A percentile compares a stretch with the other conserved stretches of the same genome.
Conservation (phyloP, 2,329 filamentous ascomycete genomes). For the Epichloe glyceriae region DNA sequence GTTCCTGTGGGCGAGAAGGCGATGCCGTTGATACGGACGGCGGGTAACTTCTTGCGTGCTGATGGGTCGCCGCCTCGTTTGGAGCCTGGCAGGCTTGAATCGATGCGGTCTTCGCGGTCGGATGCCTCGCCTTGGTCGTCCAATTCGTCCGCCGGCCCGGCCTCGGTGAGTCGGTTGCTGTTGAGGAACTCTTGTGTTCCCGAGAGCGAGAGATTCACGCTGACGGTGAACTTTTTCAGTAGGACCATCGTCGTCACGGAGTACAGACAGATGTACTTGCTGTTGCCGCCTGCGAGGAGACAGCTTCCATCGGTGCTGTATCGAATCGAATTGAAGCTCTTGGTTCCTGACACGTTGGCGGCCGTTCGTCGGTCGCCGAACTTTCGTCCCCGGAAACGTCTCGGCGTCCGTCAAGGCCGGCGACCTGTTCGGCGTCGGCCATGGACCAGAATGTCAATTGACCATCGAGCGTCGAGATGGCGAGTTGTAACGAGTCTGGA, state of each 20-base stretch:
- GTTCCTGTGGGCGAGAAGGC: conserved; percentile 81
- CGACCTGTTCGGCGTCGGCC: conserved; percentile 72
- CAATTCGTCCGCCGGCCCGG: conserved; percentile 70
- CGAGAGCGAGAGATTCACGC: conserved; percentile 86
- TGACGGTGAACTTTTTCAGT: conserved; percentile 90
- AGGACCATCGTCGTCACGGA: conserved; percentile 86
- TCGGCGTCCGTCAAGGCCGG: conserved; percentile 76
- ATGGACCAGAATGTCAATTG: conserved; percentile 93
- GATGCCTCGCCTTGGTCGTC: conserved; percentile 82
- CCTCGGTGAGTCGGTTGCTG: conserved; percentile 82
- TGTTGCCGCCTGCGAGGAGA: conserved; percentile 81
- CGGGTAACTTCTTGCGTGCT: conserved; percentile 59
- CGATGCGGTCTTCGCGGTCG: conserved; percentile 73
- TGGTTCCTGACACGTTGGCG: conserved; percentile 80
- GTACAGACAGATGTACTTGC: conserved; percentile 97
- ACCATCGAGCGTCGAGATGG: conserved; percentile 84
- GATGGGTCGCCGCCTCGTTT: conserved; percentile 76
- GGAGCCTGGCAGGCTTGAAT: conserved; percentile 69
- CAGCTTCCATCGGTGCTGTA: conserved; percentile 92
- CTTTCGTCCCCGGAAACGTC: conserved; percentile 91
- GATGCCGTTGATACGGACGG: conserved; percentile 73
- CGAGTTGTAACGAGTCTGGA: conserved; percentile 82
- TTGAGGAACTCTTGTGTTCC: conserved; percentile 96
- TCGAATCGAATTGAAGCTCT: conserved; percentile 74
- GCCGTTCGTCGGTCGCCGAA: conserved; percentile 79